Conservation (phyloP, 495 filamentous ascomycete genomes). For the Penicillium roqueforti region DNA sequence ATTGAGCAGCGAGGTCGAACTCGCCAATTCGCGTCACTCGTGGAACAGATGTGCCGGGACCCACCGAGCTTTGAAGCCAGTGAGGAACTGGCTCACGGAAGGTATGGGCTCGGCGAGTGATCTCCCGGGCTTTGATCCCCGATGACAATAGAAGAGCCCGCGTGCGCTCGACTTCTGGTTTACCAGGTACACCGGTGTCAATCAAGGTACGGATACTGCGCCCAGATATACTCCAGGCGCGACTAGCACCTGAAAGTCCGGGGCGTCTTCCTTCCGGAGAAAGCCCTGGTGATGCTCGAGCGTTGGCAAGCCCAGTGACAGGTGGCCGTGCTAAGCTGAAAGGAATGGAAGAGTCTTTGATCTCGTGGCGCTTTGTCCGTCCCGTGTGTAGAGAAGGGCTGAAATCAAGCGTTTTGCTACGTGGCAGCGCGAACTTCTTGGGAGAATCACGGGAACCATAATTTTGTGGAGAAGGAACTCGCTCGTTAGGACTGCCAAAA, state of each 20-base stretch:
- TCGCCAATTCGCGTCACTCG: slow-evolving; percentile 56
- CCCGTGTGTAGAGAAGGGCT: slow-evolving; percentile 25
- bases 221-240: slow-evolving; percentile 68
- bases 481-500: slow-evolving; percentile 14
- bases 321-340: slow-evolving; percentile 38
- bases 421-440: slow-evolving; percentile 11
- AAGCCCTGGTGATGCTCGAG: slow-evolving; percentile 34
- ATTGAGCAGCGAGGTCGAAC: slow-evolving; percentile 64
- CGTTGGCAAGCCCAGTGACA: slow-evolving; percentile 45
- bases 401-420: slow-evolving; percentile 27
- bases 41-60: slow-evolving; percentile 31
- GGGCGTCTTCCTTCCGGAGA: slow-evolving; percentile 18
- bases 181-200: slow-evolving; percentile 36
- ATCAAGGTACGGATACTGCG: slow-evolving; percentile 39
- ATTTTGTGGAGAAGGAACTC: slow-evolving; percentile 3
- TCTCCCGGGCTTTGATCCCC: slow-evolving; percentile 80
- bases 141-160: slow-evolving; percentile 72
- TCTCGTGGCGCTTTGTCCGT: slow-evolving; percentile 23
- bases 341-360: slow-evolving; percentile 30
- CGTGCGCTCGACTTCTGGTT: slow-evolving; percentile 69
- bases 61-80: slow-evolving; percentile 34
- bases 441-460: slow-evolving; percentile 10
- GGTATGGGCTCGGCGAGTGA: slow-evolving; percentile 59
- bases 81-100: slow-evolving; percentile 36
- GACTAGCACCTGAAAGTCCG: slow-evolving; percentile 24